Base-by-base conservation (phyloP, 352 stramenopile species). In the Peronospora farinosa region DNA sequence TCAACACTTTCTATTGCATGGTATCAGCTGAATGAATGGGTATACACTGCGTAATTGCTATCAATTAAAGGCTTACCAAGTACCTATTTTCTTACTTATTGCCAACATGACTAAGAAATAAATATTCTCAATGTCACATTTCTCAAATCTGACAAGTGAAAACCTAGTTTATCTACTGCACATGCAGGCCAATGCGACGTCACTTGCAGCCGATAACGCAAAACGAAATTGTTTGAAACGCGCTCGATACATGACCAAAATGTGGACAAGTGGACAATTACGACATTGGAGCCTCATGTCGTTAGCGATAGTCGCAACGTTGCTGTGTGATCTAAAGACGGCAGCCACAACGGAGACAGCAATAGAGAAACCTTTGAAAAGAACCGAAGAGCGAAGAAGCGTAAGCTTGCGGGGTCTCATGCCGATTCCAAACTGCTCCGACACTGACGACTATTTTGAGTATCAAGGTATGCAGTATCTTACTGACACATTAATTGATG, bases 391-490 rank as follows among this genome's bases (percentile, higher is more conserved):
- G 16, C 49, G 37, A 37, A 31, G 52, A 35, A 40, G 0, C 15
- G 35, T 47, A 8, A 27, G 13, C 7, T 36, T 51, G 28, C 47
- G 60, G 5, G 47, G 41, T 10, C 39, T 67, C 17, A 64, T 67
- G 60, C 48, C 54, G 40, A 57, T 64, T 51, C 7, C 50, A 28
- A 44, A 67, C 44, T 60, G 23, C 48, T 42, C 40, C 63, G 15
- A 27, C 10, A 57, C 23, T 9, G 49, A 37, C 3, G 44, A 48
- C 46, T 60, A 64, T 21, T 21, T 21, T 44, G 37, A 53, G 9
- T 56, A 52, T 10, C 11, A 50, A 44, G 46, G 60, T 67, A 63
- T 23, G 58, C 4, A 28, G 16, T 23, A 28, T 15, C 13, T n/a
- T n/a, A 33, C 7, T 25, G 7, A n/a, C 5, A 41, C 9, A 21